A percentile compares a stretch with the other conserved stretches of the same genome.
Evolutionary conservation across 2,329 filamentous ascomycete species (phyloP).

Genomic region (Corinectria fuckeliana): DNA sequence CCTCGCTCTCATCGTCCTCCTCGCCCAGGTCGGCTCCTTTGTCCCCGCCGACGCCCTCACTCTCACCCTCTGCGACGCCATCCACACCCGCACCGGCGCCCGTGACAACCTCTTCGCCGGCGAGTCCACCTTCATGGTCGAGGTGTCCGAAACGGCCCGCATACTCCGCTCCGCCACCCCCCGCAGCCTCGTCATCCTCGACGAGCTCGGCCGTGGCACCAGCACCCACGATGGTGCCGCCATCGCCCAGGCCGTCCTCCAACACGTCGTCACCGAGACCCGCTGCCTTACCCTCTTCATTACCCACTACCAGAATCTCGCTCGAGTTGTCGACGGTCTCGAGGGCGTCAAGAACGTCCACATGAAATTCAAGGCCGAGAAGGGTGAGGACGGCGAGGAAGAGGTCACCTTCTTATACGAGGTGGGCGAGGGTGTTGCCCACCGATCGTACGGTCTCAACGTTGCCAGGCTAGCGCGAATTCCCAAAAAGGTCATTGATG

Average conservation of each 20-base stretch:
- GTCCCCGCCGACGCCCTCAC: constrained; percentile 79
- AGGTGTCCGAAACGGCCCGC: constrained; percentile 88
- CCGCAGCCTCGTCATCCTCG: constrained; percentile 85
- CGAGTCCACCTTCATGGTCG: constrained; percentile 98
- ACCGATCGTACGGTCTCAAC: constrained; percentile 93
- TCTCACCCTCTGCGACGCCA: constrained; percentile 86
- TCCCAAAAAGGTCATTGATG: constrained; percentile 76
- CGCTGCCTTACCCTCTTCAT: constrained; percentile 90
- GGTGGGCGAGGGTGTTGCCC: constrained; percentile 87
- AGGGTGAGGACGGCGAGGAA: constrained; percentile 60
- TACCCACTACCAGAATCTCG: constrained; percentile 93
- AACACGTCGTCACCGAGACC: constrained; percentile 78
- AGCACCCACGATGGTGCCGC: constrained; percentile 95
- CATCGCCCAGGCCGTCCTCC: constrained; percentile 90
- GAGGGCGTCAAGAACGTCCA: constrained; percentile 83
- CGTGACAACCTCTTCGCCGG: constrained; percentile 95
- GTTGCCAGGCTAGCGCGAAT: constrained; percentile 87
- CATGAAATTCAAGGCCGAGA: constrained; percentile 77
- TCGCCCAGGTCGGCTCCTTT: constrained; percentile 94
- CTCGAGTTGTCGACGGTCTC: constrained; percentile 72
- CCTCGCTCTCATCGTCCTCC: constrained; percentile 88
- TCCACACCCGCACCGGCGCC: constrained; percentile 95
- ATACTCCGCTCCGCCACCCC: constrained; percentile 90
- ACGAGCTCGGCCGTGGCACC: constrained; percentile 93
- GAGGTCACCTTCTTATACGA: constrained; percentile 96